These are phyloP conservation scores for Xerocomus brunneocitrinus DNA, from an alignment of 768 basidiomycete species.

Conservation along the genomic window DNA sequence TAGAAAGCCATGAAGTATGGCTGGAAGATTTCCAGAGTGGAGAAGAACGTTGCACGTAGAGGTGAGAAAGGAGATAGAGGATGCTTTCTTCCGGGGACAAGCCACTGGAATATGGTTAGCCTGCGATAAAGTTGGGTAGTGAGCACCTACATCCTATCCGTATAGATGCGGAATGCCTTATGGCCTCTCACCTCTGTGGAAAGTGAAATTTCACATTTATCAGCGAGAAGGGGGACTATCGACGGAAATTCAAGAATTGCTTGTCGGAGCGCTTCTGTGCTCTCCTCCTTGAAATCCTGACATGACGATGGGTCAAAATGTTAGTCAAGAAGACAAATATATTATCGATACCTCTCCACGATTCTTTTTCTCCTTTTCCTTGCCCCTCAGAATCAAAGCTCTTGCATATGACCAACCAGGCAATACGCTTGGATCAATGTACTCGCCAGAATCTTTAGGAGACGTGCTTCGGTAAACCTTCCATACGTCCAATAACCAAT, in stretches of 20 bases:
- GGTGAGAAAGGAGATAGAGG: slow-evolving; percentile 78
- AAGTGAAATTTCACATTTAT: slow-evolving; percentile 74
- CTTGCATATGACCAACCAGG: slow-evolving; percentile 77
- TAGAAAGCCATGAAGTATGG: slow-evolving; percentile 62
- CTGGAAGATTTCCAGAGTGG: slow-evolving; percentile 77
- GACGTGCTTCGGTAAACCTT: slow-evolving; percentile 13
- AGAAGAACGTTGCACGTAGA: slow-evolving; percentile 77
- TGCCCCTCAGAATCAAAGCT: slow-evolving; percentile 60
- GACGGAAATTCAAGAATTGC: slow-evolving; percentile 79
- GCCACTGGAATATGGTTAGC: slow-evolving; percentile 28
- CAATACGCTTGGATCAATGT: slow-evolving; percentile 52
- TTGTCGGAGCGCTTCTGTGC: slow-evolving; percentile 64
- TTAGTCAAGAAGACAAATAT: background rate
- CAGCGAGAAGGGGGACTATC: slow-evolving; percentile 75
- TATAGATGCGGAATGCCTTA: slow-evolving; percentile 63
- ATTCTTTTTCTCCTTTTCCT: slow-evolving; percentile 41
- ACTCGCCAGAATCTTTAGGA: slow-evolving; percentile 17
- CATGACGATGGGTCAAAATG: background rate
- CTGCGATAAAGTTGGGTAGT: background rate
- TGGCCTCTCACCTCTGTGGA: slow-evolving; percentile 55
- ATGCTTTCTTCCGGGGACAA: slow-evolving; percentile 39
- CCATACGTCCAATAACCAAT: slow-evolving; percentile 77
- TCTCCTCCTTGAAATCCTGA: slow-evolving; percentile 48
- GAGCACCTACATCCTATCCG: slow-evolving; percentile 56
- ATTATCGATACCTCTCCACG: slow-evolving; percentile 34